Evolutionary conservation across 768 basidiomycete species (phyloP).

Genomic region (Russula sp.): DNA sequence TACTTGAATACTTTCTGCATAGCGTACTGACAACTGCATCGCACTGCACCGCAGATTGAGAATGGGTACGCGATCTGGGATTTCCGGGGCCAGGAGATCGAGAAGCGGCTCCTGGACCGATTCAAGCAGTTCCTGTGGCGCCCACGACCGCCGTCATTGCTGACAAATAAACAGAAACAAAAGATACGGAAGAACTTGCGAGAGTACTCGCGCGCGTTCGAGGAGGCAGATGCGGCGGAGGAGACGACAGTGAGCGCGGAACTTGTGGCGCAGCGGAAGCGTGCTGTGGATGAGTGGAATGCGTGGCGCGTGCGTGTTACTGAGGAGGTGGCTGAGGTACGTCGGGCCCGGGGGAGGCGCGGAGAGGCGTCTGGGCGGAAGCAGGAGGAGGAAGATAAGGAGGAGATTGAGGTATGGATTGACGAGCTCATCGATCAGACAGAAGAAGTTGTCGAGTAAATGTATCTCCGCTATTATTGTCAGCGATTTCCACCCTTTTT

Average conservation of each 20-base stretch:
- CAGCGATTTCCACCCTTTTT: neutral
- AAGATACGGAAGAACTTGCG: conserved; percentile 83
- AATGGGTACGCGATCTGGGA: conserved; percentile 97
- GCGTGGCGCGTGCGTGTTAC: conserved; percentile 83
- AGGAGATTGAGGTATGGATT: conserved; percentile 92
- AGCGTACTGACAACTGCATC: neutral
- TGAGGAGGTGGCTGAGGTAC: conserved; percentile 60
- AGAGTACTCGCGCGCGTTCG: conserved; percentile 88
- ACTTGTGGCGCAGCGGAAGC: conserved; percentile 81
- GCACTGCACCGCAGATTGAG: conserved; percentile 62
- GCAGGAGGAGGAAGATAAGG: conserved; percentile 59
- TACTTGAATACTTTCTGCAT: neutral
- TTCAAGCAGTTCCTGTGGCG: conserved; percentile 99
- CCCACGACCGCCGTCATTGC: conserved; percentile 84
- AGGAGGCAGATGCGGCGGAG: conserved; percentile 95
- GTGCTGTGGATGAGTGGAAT: conserved; percentile 98
- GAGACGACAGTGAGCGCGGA: conserved; percentile 94
- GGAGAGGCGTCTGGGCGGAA: conserved; percentile 34
- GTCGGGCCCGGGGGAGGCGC: conserved; percentile 41
- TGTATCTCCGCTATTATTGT: neutral
- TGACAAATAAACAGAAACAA: conserved; percentile 85
- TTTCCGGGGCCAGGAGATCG: conserved; percentile 94
- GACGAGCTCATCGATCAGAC: conserved; percentile 92
- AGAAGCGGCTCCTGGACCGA: conserved; percentile 82
- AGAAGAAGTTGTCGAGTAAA: conserved; percentile 62